Conservation (phyloP, 495 filamentous ascomycete species). For the Penicillium tannophilum region DNA sequence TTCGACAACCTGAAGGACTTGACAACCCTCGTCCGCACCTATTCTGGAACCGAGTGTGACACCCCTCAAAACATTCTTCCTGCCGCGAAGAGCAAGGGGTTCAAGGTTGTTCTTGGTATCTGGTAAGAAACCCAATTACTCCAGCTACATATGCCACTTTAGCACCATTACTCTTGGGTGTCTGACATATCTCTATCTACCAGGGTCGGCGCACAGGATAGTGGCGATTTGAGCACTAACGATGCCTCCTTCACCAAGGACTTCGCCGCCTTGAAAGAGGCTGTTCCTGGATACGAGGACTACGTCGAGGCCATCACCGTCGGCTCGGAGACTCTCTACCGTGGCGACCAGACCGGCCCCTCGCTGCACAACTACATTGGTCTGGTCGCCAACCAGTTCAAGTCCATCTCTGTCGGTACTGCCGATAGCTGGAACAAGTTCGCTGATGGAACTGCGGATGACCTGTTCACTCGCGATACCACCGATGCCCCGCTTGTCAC, state of each 20-base stretch:
- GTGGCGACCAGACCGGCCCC: slow-evolving; percentile 65
- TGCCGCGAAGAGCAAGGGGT: slow-evolving; percentile 68
- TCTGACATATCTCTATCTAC: background rate
- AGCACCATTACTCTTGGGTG: background rate
- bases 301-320: slow-evolving; percentile 75
- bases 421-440: slow-evolving; percentile 85
- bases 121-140: slow-evolving; percentile 52
- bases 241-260: slow-evolving; percentile 66
- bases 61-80: slow-evolving; percentile 68
- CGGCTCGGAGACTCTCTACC: slow-evolving; percentile 77
- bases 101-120: slow-evolving; percentile 75
- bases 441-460: slow-evolving; percentile 70
- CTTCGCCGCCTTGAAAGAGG: slow-evolving; percentile 58
- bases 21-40: slow-evolving; percentile 66
- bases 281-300: slow-evolving; percentile 54
- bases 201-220: slow-evolving; percentile 60
- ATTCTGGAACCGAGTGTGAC: slow-evolving; percentile 66
- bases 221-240: slow-evolving; percentile 33
- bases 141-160: background rate
- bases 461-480: slow-evolving; percentile 55
- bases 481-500: slow-evolving; percentile 47
- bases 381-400: slow-evolving; percentile 57
- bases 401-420: slow-evolving; percentile 65
- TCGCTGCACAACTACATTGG: slow-evolving; percentile 65
- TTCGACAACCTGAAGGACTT: slow-evolving; percentile 60